Percentiles rank a stretch among this genome's conserved stretches.
Evolutionary conservation across 164 flowering plant species (phyloP).

Genomic region (Magnolia changhungtana): DNA sequence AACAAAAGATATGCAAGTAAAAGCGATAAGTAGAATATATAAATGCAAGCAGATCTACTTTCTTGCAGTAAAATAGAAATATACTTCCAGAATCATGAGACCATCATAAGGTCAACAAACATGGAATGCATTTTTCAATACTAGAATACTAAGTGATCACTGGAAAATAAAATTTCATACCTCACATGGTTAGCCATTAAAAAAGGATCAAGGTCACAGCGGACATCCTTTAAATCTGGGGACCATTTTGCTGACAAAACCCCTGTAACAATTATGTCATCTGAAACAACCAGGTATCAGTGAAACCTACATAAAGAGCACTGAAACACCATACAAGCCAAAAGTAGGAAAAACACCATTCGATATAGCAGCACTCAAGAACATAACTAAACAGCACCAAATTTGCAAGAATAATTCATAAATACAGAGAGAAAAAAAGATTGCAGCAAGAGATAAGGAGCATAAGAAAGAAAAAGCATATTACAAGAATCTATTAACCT

Average conservation of each 20-base stretch:
- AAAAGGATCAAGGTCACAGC: constrained; percentile 88
- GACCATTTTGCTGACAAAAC: constrained; percentile 92
- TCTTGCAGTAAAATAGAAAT: background rate
- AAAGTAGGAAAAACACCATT: background rate
- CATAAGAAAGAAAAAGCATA: too few relatives aligned
- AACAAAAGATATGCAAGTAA: background rate
- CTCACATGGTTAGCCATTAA: constrained; percentile 79
- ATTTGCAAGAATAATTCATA: background rate
- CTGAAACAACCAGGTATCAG: constrained; percentile 32
- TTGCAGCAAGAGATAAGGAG: too few relatives aligned
- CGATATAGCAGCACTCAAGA: background rate
- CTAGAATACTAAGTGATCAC: too few relatives aligned
- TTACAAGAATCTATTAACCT: too few relatives aligned
- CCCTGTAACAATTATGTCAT: constrained; percentile 81
- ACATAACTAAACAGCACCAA: background rate
- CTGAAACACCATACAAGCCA: background rate
- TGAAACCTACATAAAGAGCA: constrained; percentile 4
- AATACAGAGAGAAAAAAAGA: background rate
- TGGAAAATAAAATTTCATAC: constrained; percentile 26
- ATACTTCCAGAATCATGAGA: background rate
- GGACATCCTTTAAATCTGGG: constrained; percentile 79
- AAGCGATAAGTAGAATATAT: background rate
- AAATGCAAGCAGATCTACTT: background rate
- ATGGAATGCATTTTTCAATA: background rate
- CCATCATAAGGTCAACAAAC: background rate